phyloP scores from a whole-genome alignment of 495 filamentous ascomycete genomes.

The Penicillium lividum region DNA sequence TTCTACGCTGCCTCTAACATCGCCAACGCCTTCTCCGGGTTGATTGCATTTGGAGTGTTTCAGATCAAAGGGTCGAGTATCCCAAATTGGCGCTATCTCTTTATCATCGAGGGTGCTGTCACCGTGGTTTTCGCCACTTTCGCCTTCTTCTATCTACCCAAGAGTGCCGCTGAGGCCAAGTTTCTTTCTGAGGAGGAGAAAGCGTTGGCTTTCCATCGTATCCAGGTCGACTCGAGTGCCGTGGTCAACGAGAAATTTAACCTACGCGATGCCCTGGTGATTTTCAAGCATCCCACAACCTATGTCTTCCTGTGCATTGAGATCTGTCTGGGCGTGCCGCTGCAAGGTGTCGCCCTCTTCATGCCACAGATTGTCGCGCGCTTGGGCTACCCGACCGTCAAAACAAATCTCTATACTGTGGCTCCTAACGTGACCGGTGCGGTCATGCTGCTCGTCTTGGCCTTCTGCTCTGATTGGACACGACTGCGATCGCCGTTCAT shows the following conservation, averaged over 20 bases:
- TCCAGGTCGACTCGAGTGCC: constrained; percentile 68
- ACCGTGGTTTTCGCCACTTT: constrained; percentile 66
- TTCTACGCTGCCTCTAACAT: constrained; percentile 76
- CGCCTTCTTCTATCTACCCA: constrained; percentile 67
- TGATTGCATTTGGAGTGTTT: constrained; percentile 73
- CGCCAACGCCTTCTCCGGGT: constrained; percentile 68
- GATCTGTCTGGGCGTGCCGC: constrained; percentile 70
- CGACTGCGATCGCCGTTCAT: constrained; percentile 70
- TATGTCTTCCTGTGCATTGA: constrained; percentile 66
- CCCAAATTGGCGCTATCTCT: constrained; percentile 69
- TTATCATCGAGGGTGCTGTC: constrained; percentile 67
- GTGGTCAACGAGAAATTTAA: constrained; percentile 69
- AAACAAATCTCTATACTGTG: constrained; percentile 75
- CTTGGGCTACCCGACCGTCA: constrained; percentile 60
- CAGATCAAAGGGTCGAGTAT: constrained; percentile 57
- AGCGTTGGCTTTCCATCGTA: constrained; percentile 64
- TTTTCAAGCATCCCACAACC: constrained; percentile 60
- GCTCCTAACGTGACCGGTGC: constrained; percentile 68
- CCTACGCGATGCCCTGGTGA: constrained; percentile 58
- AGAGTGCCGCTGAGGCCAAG: constrained; percentile 55
- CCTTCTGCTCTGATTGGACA: constrained; percentile 61
- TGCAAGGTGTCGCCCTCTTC: constrained; percentile 68
- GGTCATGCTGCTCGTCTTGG: constrained; percentile 64
- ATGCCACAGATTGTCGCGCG: constrained; percentile 68
- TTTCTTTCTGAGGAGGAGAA: constrained; percentile 66